Conservation (phyloP, 2,329 filamentous ascomycete genomes). For the Mycosphaerella sp. region DNA sequence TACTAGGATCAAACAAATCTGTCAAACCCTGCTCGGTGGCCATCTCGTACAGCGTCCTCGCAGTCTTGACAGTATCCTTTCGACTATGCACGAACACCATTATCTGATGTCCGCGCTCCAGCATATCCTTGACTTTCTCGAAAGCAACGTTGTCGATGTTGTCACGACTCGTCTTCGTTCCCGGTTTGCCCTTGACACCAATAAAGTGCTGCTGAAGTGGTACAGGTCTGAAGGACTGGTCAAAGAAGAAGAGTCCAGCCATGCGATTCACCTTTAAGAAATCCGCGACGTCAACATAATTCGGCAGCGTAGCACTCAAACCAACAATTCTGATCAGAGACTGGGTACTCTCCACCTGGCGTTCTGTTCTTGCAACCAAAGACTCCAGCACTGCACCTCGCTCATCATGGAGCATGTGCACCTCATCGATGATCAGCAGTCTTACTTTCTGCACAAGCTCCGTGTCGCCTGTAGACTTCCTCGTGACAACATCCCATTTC, state of each 20-base stretch:
- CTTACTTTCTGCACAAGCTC: constrained; percentile 97
- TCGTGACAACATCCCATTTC: constrained; percentile 98
- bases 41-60: constrained; percentile 78
- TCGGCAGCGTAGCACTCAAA: constrained; percentile 89
- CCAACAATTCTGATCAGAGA: constrained; percentile 94
- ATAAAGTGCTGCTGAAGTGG: constrained; percentile 97
- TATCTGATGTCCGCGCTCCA: constrained; percentile 85
- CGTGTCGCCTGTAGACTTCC: constrained; percentile 94
- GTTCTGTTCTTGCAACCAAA: constrained; percentile 85
- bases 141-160: constrained; percentile 84
- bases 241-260: constrained; percentile 93
- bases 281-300: constrained; percentile 93
- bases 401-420: constrained; percentile 99
- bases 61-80: constrained; percentile 86
- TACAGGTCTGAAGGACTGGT: constrained; percentile 89
- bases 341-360: constrained; percentile 96
- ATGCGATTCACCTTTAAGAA: constrained; percentile 94
- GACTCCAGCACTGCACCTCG: constrained; percentile 94
- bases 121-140: constrained; percentile 92
- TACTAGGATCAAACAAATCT: constrained; percentile 75
- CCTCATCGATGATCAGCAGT: constrained; percentile 94
- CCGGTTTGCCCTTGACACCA: constrained; percentile 86
- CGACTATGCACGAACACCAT: constrained; percentile 99
- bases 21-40: constrained; percentile 72
- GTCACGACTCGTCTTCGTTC: constrained; percentile 72